Evolutionary conservation across 805 yeast species (phyloP), one percentile per base, ranked within the genome.

Genomic region (Candida coleopterorum): DNA sequence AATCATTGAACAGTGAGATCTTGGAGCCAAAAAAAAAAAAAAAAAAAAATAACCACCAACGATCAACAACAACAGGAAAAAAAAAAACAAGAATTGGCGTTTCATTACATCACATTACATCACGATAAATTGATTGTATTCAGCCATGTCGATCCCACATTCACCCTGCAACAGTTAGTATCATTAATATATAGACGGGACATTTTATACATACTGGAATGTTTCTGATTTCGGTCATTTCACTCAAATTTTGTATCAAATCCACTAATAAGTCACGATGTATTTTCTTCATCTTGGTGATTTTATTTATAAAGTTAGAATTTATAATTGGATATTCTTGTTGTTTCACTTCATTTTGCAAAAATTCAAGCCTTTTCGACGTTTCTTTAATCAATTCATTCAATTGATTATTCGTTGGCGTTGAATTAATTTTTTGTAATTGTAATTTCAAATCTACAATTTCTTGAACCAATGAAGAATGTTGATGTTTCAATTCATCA

Each of bases 191-290:
- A n/a, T n/a, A n/a, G n/a, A n/a, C n/a, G n/a, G n/a, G n/a, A n/a
- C n/a, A n/a, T n/a, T n/a, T n/a, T 7, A 10, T 18, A 43, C 47
- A 12, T 35, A 32, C 38, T 11, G 34, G 21, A 11, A 47, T 22
- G 8, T 27, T 15, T 20, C 7, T 36, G 26, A 24, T 47, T 38
- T 31, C 35, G 27, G 29, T 41, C 27, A 35, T 18, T 22, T 35
- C 39, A 14, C 10, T 3, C 9, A 35, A 15, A n/a, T 34, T 32
- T 10, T 29, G 31, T 4, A 43, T 16, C 26, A 45, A 39, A 15
- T 35, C 29, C 7, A 32, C 32, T 14, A 39, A 37, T 38, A 41
- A 9, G 2, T 39, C 32, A 18, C 31, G 18, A 17, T 29, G 33
- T 6, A 34, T 16, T 18, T 30, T 38, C 14, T 31, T 33, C 16